These are phyloP conservation scores for Eucalyptus cloeziana DNA, from an alignment of 345 rosid species.

Conservation along the genomic window DNA sequence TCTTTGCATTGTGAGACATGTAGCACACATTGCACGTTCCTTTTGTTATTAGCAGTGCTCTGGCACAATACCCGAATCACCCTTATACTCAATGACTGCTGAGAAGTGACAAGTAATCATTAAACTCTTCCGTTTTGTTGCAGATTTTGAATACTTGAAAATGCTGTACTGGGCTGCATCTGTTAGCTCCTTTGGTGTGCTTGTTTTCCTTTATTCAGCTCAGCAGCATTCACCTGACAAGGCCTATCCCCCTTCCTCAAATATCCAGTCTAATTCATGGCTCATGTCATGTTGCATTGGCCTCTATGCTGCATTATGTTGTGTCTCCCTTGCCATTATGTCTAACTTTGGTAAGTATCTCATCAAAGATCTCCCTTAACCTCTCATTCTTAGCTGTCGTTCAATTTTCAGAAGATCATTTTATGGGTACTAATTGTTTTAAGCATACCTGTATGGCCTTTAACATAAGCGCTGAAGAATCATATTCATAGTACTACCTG, in stretches of 20 bases:
- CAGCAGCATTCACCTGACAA: constrained; percentile 8
- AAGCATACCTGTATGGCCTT: background rate
- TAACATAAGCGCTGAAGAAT: background rate
- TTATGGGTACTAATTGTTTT: background rate
- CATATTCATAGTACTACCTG: background rate
- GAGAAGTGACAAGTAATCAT: background rate
- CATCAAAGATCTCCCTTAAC: background rate
- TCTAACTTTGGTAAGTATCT: constrained; percentile 35
- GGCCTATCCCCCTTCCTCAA: constrained; percentile 2
- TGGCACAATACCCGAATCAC: background rate
- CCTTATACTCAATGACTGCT: background rate
- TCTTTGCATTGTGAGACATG: background rate
- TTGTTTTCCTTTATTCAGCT: constrained; percentile 38
- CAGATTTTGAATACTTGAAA: constrained; percentile 12
- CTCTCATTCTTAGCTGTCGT: background rate
- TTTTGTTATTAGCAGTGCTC: background rate
- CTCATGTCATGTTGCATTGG: constrained; percentile 32
- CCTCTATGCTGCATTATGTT: constrained; percentile 35
- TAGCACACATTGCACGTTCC: background rate
- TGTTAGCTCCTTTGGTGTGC: constrained; percentile 54
- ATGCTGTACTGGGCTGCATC: constrained; percentile 81
- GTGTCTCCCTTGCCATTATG: constrained; percentile 38
- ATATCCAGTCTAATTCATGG: constrained; percentile 17
- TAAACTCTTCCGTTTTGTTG: background rate
- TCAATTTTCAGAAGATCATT: background rate